Evolutionary conservation across 2,329 filamentous ascomycete genomes (phyloP), one percentile per base, ranked within the genome.

Genomic region (Esteya vermicola): DNA sequence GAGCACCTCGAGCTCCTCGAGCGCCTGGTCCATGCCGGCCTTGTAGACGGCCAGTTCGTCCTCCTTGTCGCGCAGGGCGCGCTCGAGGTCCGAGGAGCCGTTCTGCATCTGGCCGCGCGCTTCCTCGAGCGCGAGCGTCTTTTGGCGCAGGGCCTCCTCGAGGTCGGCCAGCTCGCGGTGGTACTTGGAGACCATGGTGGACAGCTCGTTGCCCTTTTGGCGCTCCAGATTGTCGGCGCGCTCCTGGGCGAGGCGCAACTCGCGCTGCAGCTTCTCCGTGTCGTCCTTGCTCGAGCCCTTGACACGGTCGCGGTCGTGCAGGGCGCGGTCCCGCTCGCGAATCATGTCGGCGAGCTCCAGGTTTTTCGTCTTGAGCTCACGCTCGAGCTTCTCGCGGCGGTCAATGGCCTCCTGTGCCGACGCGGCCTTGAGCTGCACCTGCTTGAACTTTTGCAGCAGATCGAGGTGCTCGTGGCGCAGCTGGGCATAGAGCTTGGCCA

Each of bases 281-380:
- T 98, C 91, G 43, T 98, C 91, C 54, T 85, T 88, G 60, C 88
- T 88, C 40, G 78, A 82, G 37, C 91, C 91, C 38, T 69, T 75
- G n/a, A 81, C 64, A 41, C 91, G 77, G 55, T 98, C 91, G 57
- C 88, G 85, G 47, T 98, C 91, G 54, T 96, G 85, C 39, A 95
- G 63, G 23, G 91, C 91, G 47, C 91, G 78, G 55, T 98, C 91
- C 50, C 91, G 75, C 64, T 98, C 91, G 33, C 91, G 77, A 48
- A 98, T 98, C 91, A 98, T 96, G 57, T 96, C 86, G 25, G 91
- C 91, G 45, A 98, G 64, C 59, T 98, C 91, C n/a, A 98, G 67
- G 56, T 98, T 98, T 74, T 98, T 98, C 23, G 89, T 95, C 73
- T 98, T 98, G 57, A 98, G 82, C 63, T 98, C 91, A 26, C 89